Evolutionary conservation across 2,329 filamentous ascomycete genomes (phyloP), one percentile per base, ranked within the genome.

Genomic region (Fusarium azukiicola): DNA sequence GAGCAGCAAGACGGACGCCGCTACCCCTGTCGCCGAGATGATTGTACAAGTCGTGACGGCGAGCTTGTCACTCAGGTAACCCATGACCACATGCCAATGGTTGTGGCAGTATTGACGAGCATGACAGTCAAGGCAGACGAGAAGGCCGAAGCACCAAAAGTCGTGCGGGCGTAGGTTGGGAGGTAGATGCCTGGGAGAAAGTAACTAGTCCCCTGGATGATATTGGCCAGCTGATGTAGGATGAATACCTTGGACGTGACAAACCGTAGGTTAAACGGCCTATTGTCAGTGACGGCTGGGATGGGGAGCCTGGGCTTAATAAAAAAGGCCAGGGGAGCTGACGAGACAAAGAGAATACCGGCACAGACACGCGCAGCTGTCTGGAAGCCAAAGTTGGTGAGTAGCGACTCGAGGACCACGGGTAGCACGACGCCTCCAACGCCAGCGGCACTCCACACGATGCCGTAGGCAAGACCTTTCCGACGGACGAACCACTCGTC

Each of bases 141-240:
- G 23, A 90, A 85, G 4, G 90, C 86, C 1, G 89, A 83, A 1
- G 88, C 86, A 5, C 89, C 86, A n/a, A 92, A 85, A 12, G 88
- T 86, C 27, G 84, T 84, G 52, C 85, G 84, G 13, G 92, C 92
- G 79, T 93, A 94, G 5, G 88, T 89, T 21, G 90, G 90, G 12
- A 94, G 87, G 82, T 93, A 93, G 21, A 93, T 92, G 11, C 91
- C 89, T 8, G 93, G 93, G 19, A 94, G 88, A 72, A 93, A 93
- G 83, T 92, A 94, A 17, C 92, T 93, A 23, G 88, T 87, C 68
- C 90, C 90, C 83, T 94, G 91, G 47, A 93, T 84, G 5, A 92
- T 85, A 71, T 92, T 94, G 63, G 90, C 91, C 52, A 90, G 78
- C 77, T 91, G 89, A 84, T 93, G 91, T 66, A 93, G 87, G 74